Conservation (phyloP, 176 grass and related monocot species). For the Bromus sterilis region DNA sequence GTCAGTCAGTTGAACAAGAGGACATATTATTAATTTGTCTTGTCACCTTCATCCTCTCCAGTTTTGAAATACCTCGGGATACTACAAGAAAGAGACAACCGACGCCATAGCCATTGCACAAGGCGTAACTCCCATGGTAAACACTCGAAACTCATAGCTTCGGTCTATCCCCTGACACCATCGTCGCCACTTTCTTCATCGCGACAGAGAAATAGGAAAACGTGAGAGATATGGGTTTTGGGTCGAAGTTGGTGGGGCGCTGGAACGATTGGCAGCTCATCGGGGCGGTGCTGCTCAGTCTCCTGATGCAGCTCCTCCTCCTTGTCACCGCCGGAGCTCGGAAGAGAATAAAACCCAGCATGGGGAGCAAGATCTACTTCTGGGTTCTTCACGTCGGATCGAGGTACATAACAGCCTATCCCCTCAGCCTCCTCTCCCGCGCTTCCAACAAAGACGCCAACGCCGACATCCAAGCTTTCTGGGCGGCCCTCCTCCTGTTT, state of each 20-base stretch:
- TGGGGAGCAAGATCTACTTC: neutral
- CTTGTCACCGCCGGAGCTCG: neutral
- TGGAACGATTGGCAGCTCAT: slow-evolving; percentile 26
- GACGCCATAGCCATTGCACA: too few species aligned
- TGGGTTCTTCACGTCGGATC: slow-evolving; percentile 22
- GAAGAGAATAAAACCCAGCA: neutral
- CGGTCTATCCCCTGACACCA: too few species aligned
- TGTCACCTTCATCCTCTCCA: too few species aligned
- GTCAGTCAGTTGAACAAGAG: too few species aligned
- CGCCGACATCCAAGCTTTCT: slow-evolving; percentile 13
- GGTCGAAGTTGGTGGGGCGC: neutral
- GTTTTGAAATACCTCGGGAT: too few species aligned
- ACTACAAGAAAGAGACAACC: too few species aligned
- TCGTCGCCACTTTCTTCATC: too few species aligned
- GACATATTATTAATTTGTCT: too few species aligned
- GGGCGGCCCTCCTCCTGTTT: slow-evolving; percentile 33
- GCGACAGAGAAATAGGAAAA: too few species aligned
- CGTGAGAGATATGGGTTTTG: too few species aligned
- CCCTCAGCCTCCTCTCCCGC: slow-evolving; percentile 28
- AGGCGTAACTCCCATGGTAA: too few species aligned
- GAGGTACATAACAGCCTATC: neutral
- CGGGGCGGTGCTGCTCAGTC: slow-evolving; percentile 16
- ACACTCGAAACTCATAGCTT: too few species aligned
- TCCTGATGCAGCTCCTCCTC: slow-evolving; percentile 18
- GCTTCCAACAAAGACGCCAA: neutral